Percentiles rank a stretch among this genome's conserved stretches.
Conservation (phyloP, 2,329 filamentous ascomycete genomes). For the Talaromyces albobiverticillius region DNA sequence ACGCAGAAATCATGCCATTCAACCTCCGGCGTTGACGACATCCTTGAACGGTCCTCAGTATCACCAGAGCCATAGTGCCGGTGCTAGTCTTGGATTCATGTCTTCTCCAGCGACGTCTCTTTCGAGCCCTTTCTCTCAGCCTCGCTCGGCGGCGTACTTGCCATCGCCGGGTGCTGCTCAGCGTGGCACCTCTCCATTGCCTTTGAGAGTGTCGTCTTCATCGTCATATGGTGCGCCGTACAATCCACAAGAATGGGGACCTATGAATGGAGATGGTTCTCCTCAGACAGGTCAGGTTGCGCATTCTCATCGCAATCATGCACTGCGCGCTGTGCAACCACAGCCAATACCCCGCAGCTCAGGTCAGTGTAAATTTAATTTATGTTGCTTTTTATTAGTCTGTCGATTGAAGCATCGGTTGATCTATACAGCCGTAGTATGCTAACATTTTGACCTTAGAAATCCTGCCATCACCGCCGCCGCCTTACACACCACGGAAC, state of each 20-base stretch:
- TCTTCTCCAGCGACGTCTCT: slow-evolving; percentile 44
- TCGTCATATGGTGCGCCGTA: slow-evolving; percentile 45
- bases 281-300: slow-evolving; percentile 24
- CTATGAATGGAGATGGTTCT: slow-evolving; percentile 30
- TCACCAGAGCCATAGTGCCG: slow-evolving; percentile 30
- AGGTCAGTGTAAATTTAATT: slow-evolving; percentile 26
- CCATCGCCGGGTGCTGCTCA: slow-evolving; percentile 35
- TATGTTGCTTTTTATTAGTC: too few relatives aligned
- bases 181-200: slow-evolving; percentile 41
- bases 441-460: slow-evolving; percentile 19
- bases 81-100: slow-evolving; percentile 30
- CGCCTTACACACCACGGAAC: slow-evolving; percentile 38
- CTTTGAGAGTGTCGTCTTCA: slow-evolving; percentile 34
- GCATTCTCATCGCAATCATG: slow-evolving; percentile 28
- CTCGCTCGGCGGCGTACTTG: slow-evolving; percentile 33
- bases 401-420: not conserved
- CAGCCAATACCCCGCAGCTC: slow-evolving; percentile 24
- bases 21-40: slow-evolving; percentile 43
- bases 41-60: slow-evolving; percentile 34
- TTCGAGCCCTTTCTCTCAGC: slow-evolving; percentile 43
- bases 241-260: slow-evolving; percentile 50
- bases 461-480: slow-evolving; percentile 34
- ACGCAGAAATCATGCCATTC: slow-evolving; percentile 42
- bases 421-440: not conserved
- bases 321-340: slow-evolving; percentile 26